A percentile compares a stretch with the other conserved stretches of the same genome.
These are phyloP conservation scores for Knoxdaviesia capensis DNA, from an alignment of 2,329 filamentous ascomycete species.

Conservation along the genomic window DNA sequence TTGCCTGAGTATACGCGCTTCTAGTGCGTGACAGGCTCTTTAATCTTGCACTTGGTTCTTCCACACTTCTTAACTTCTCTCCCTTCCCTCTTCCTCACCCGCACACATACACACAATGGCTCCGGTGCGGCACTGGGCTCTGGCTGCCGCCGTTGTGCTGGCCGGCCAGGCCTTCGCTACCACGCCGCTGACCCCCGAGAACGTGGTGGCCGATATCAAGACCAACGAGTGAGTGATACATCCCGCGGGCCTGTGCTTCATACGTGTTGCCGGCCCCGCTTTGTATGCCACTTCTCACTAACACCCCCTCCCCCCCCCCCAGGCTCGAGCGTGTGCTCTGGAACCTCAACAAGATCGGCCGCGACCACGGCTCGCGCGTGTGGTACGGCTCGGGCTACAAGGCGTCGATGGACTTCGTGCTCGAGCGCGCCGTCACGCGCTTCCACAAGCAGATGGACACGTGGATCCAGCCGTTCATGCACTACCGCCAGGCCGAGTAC, in stretches of 20 bases:
- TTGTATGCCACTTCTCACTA: too few relatives aligned
- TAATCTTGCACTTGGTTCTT: too few relatives aligned
- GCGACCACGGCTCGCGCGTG: conserved; percentile 34
- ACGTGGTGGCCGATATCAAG: conserved; percentile 18
- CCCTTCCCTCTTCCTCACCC: too few relatives aligned
- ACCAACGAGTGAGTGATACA: conserved; percentile 17
- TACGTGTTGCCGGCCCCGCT: not conserved
- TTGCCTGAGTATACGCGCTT: too few relatives aligned
- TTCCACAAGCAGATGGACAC: conserved; percentile 22
- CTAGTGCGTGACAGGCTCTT: too few relatives aligned
- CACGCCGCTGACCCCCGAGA: conserved; percentile 20
- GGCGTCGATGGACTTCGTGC: conserved; percentile 35
- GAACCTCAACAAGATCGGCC: conserved; percentile 31
- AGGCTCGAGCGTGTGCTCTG: conserved; percentile 33
- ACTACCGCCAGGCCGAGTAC: conserved; percentile 21
- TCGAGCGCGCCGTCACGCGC: conserved; percentile 20
- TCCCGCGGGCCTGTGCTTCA: too few relatives aligned
- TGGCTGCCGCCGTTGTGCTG: too few relatives aligned
- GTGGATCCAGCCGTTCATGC: conserved; percentile 23
- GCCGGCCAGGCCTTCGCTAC: too few relatives aligned
- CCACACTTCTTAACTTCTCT: too few relatives aligned
- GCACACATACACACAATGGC: too few relatives aligned
- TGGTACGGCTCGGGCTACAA: conserved; percentile 40
- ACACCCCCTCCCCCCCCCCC: not conserved
- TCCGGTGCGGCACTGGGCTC: too few relatives aligned